Base-by-base conservation (phyloP, 2,329 filamentous ascomycete species). In the Ascochyta koolunga region DNA sequence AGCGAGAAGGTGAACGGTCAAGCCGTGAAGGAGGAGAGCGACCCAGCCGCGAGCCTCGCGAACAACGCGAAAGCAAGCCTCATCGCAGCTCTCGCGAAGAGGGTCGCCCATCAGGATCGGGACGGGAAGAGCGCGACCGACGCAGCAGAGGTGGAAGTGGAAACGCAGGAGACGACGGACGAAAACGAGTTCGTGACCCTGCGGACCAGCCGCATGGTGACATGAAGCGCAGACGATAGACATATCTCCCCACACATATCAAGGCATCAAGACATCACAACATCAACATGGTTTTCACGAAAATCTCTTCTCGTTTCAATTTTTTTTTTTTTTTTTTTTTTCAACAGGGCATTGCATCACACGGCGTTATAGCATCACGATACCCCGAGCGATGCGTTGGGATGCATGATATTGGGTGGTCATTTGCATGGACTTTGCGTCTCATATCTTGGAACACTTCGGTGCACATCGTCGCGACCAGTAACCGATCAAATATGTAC, bases 1-100 rank as follows among this genome's bases (percentile, higher is more conserved):
- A 65, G 22, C 56, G 66, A 44, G 64, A 65, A 50, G 56, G 58
- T 21, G 56, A 56, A 32, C 58, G 58, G 21, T 41, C 56, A 33
- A 47, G 49, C 35, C 60, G 62, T 13, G 54, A 56, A 57, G 50
- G 19, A 36, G 55, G 49, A 37, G 52, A 54, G 7, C 55, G 60
- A 29, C 50, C 61, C 7, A 55, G 50, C 19, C 59, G 58, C 8
- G 62, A 66, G 41, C 36, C 58, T 19, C 63, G 64, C 9, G 64
- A 67, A 25, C 35, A 54, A 19, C 27, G 57, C 15, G 54, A 59
- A 33, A 56, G 62, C 44, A 59, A 65, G 59, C 64, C 60, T 24
- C 63, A 67, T 36, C 61, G 65, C 29, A 59, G 60, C 31, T 64
- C 61, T 31, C 61, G 67, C 27, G 65, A 68, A 8, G 62, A 66